These are phyloP conservation scores for Tetrapisispora iriomotensis DNA, from an alignment of 805 yeast species.

Conservation along the genomic window DNA sequence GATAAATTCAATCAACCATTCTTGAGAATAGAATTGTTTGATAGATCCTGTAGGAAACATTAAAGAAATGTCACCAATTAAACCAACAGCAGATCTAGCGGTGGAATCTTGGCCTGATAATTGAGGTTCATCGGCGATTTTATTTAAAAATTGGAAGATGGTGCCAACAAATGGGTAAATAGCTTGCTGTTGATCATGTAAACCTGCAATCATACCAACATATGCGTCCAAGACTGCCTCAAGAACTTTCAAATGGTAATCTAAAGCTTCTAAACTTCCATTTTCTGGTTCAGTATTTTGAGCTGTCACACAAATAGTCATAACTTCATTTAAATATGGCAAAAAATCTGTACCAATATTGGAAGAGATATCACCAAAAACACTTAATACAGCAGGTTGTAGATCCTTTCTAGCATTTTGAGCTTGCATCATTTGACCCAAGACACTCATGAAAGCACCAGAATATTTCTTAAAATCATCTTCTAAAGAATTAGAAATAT, in stretches of 20 bases:
- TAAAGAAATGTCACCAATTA: constrained; percentile 86
- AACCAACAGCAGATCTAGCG: constrained; percentile 76
- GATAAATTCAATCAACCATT: constrained; percentile 73
- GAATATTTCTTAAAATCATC: constrained; percentile 62
- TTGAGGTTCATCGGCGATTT: constrained; percentile 48
- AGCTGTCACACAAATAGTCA: constrained; percentile 65
- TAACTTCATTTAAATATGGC: constrained; percentile 69
- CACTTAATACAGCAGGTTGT: constrained; percentile 79
- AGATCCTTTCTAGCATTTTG: constrained; percentile 66
- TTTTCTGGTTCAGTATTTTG: constrained; percentile 56
- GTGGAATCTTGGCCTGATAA: constrained; percentile 58
- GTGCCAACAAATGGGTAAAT: constrained; percentile 56
- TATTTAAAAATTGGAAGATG: constrained; percentile 59
- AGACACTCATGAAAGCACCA: constrained; percentile 70
- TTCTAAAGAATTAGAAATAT: constrained; percentile 83
- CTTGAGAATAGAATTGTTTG: constrained; percentile 53
- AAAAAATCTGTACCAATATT: constrained; percentile 70
- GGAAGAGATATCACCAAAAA: constrained; percentile 93
- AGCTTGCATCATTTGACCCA: constrained; percentile 64
- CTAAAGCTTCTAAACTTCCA: constrained; percentile 61
- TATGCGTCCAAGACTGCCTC: constrained; percentile 93
- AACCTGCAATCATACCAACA: constrained; percentile 91
- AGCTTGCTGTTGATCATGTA: constrained; percentile 56
- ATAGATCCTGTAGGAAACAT: constrained; percentile 75
- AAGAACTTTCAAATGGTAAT: constrained; percentile 59